Percentiles rank a stretch among this genome's conserved stretches.
These are phyloP conservation scores for Kluyveromyces wickerhamii DNA, from an alignment of 805 yeast species.

Conservation along the genomic window DNA sequence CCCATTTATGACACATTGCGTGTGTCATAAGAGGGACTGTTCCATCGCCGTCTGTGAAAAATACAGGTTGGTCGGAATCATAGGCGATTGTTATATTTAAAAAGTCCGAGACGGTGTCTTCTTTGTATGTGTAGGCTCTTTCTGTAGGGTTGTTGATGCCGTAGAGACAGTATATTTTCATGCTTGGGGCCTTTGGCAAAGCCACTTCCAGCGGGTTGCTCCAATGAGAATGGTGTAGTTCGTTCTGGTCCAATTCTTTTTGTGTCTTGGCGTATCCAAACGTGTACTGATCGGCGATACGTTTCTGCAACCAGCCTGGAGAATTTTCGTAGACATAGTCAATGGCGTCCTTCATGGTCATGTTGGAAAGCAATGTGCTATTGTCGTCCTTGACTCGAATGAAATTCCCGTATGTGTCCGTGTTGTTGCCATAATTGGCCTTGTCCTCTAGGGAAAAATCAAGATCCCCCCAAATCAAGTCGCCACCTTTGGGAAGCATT, in stretches of 20 bases:
- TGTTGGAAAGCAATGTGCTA: slow-evolving; percentile 33
- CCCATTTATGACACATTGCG: slow-evolving; percentile 88
- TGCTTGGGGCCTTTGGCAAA: slow-evolving; percentile 86
- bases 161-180: slow-evolving; percentile 83
- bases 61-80: slow-evolving; percentile 56
- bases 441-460: slow-evolving; percentile 65
- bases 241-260: slow-evolving; percentile 54
- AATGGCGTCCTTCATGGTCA: slow-evolving; percentile 61
- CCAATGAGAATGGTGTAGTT: slow-evolving; percentile 76
- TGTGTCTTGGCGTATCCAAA: slow-evolving; percentile 61
- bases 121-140: slow-evolving; percentile 79
- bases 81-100: slow-evolving; percentile 67
- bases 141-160: slow-evolving; percentile 98
- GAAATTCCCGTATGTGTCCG: slow-evolving; percentile 61
- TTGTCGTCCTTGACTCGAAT: slow-evolving; percentile 41
- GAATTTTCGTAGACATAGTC: slow-evolving; percentile 55
- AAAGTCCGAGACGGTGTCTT: slow-evolving; percentile 49
- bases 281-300: slow-evolving; percentile 67
- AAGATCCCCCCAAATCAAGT: slow-evolving; percentile 75
- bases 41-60: slow-evolving; percentile 91
- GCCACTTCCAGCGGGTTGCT: slow-evolving; percentile 89
- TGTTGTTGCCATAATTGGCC: slow-evolving; percentile 16
- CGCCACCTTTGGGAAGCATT: slow-evolving; percentile 96
- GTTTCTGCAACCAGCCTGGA: slow-evolving; percentile 66
- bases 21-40: slow-evolving; percentile 86